A percentile compares a stretch with the other conserved stretches of the same genome.
phyloP scores from a whole-genome alignment of 1,284 basidiomycete species.

The Chondrostereum purpureum region DNA sequence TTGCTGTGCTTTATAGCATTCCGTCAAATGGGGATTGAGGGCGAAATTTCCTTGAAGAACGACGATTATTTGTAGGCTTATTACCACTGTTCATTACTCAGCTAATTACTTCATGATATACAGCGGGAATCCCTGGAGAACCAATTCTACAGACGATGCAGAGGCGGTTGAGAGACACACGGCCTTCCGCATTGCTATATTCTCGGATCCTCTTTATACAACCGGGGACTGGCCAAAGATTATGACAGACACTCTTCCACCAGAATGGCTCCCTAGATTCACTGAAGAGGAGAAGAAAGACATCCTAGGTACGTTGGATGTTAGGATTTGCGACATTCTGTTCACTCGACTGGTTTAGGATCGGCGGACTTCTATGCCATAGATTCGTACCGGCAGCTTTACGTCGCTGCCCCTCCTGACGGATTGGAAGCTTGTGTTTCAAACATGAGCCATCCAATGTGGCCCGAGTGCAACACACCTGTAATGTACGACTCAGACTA shows the following conservation, averaged over 20 bases:
- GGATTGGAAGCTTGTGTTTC: slow-evolving; percentile 33
- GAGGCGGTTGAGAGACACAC: slow-evolving; percentile 38
- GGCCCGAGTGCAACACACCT: slow-evolving; percentile 35
- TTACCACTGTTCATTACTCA: background rate
- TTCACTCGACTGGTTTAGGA: slow-evolving; percentile 15
- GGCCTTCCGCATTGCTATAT: slow-evolving; percentile 39
- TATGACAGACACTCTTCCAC: slow-evolving; percentile 36
- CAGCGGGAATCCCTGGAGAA: slow-evolving; percentile 40
- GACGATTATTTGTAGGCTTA: slow-evolving; percentile 36
- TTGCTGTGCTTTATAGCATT: slow-evolving; percentile 26
- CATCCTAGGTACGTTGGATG: slow-evolving; percentile 25
- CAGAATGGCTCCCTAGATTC: slow-evolving; percentile 36
- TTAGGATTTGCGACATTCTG: background rate
- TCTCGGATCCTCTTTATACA: slow-evolving; percentile 37
- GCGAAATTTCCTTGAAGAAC: slow-evolving; percentile 43
- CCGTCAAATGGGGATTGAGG: slow-evolving; percentile 36
- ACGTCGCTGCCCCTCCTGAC: slow-evolving; percentile 30
- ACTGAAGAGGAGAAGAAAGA: slow-evolving; percentile 35
- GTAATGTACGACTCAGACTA: slow-evolving; percentile 31
- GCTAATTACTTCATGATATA: background rate
- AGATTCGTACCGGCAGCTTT: slow-evolving; percentile 36
- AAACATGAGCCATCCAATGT: slow-evolving; percentile 33
- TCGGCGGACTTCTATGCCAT: slow-evolving; percentile 45
- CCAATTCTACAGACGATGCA: slow-evolving; percentile 35
- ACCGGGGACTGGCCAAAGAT: slow-evolving; percentile 43